These are phyloP conservation scores for Microdochium paspali DNA, from an alignment of 2,329 filamentous ascomycete species.

Conservation along the genomic window DNA sequence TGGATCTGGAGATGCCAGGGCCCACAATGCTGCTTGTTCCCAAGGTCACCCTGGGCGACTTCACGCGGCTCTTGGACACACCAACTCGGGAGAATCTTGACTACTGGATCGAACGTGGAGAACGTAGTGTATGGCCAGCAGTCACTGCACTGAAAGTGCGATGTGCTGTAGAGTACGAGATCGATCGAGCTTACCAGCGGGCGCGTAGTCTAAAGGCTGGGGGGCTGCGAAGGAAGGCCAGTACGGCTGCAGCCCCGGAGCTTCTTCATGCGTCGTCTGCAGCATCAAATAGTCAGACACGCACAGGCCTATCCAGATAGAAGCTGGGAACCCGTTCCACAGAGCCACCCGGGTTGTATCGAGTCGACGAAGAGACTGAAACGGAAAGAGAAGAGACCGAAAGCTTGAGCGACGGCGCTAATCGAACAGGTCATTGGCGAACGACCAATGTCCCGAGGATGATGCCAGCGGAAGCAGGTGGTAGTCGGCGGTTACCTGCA, in stretches of 20 bases:
- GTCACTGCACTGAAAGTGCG: conserved; percentile 73
- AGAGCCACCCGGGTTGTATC: neutral
- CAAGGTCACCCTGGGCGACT: conserved; percentile 63
- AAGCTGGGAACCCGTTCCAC: neutral
- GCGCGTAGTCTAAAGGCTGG: conserved; percentile 55
- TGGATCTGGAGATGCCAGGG: conserved; percentile 74
- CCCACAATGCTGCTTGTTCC: conserved; percentile 76
- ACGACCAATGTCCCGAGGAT: neutral
- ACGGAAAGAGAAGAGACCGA: neutral
- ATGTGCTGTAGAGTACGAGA: conserved; percentile 77
- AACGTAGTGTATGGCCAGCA: conserved; percentile 85
- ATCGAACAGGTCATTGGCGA: neutral
- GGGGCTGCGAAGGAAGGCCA: conserved; percentile 35
- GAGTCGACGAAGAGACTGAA: neutral
- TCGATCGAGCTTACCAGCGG: conserved; percentile 77
- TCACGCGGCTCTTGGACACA: conserved; percentile 71
- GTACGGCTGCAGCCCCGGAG: conserved; percentile 7
- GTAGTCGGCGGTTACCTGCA: no score
- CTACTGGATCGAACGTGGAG: conserved; percentile 79
- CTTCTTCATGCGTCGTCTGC: neutral
- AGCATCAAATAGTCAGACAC: neutral
- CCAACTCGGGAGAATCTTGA: conserved; percentile 67
- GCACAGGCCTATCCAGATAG: neutral
- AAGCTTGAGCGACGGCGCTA: neutral
- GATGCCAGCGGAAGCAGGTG: no score